Evolutionary conservation across 768 basidiomycete species (phyloP).

Genomic region (Leucocoprinus birnbaumii): DNA sequence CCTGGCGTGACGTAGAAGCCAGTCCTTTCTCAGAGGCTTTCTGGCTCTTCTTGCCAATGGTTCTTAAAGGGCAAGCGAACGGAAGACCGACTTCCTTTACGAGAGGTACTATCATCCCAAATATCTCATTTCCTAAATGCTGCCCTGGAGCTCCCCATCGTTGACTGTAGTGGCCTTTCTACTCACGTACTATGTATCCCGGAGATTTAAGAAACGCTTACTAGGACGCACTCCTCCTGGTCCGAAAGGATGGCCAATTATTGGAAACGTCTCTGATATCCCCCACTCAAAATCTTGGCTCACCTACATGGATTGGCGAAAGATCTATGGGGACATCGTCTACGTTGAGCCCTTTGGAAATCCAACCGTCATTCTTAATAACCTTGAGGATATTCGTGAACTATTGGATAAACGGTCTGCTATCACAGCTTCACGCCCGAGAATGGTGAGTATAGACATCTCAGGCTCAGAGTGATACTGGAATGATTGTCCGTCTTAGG

Average conservation of each 20-base stretch:
- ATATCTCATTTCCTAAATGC: too few species aligned
- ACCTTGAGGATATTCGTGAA: slow-evolving; percentile 33
- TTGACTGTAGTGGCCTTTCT: too few species aligned
- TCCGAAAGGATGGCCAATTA: slow-evolving; percentile 27
- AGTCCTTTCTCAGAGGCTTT: too few species aligned
- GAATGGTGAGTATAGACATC: slow-evolving; percentile 17
- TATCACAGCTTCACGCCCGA: slow-evolving; percentile 43
- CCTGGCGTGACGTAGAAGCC: too few species aligned
- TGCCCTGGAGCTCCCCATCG: too few species aligned
- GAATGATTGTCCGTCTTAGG: slow-evolving; percentile 7
- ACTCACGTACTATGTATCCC: too few species aligned
- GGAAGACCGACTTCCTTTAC: too few species aligned
- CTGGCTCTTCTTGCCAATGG: too few species aligned
- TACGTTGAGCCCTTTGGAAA: slow-evolving; percentile 34
- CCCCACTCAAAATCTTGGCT: slow-evolving; percentile 26
- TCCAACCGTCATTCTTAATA: slow-evolving; percentile 38
- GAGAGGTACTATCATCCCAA: too few species aligned
- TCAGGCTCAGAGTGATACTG: too few species aligned
- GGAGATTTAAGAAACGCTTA: not conserved
- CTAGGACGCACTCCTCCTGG: slow-evolving; percentile 27
- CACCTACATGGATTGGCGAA: slow-evolving; percentile 27
- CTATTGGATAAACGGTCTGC: slow-evolving; percentile 43
- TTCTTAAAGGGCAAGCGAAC: too few species aligned
- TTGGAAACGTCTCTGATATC: slow-evolving; percentile 31
- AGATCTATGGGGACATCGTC: slow-evolving; percentile 25